Evolutionary conservation across 345 rosid genomes (phyloP).

Genomic region (Carallia brachiata): DNA sequence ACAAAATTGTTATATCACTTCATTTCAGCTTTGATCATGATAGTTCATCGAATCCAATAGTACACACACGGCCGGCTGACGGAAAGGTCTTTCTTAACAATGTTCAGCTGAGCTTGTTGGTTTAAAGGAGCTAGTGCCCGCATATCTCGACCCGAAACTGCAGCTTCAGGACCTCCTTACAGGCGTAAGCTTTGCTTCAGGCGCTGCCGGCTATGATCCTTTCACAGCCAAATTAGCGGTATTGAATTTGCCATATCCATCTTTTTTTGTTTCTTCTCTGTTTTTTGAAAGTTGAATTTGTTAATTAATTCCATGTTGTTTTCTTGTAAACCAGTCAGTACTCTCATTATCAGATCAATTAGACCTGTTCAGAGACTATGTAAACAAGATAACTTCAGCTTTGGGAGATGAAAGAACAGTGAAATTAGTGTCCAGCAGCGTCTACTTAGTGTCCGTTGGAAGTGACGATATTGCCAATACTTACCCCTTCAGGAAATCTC

Average conservation of each 20-base stretch:
- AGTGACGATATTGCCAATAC: conserved; percentile 39
- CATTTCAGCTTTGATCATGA: neutral
- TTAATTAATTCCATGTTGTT: neutral
- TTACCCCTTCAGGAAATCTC: conserved; percentile 30
- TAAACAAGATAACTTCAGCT: conserved; percentile 21
- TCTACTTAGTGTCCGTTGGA: conserved; percentile 24
- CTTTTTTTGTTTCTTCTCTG: neutral
- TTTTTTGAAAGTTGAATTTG: no score
- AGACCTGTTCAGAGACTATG: conserved; percentile 32
- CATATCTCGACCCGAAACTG: conserved; percentile 40
- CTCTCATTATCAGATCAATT: conserved; percentile 49
- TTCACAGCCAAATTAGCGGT: conserved; percentile 32
- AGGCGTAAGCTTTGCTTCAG: conserved; percentile 52
- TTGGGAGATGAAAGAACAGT: conserved; percentile 29
- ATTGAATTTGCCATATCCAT: neutral
- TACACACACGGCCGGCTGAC: neutral
- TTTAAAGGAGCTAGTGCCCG: conserved; percentile 35
- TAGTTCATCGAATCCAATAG: neutral
- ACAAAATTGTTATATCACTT: no score
- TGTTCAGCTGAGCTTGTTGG: conserved; percentile 39
- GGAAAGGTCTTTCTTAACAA: neutral
- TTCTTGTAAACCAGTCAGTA: conserved; percentile 32
- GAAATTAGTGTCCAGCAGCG: conserved; percentile 19
- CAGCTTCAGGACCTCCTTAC: conserved; percentile 38
- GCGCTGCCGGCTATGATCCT: conserved; percentile 44